Percentiles rank a stretch among this genome's conserved stretches.
Conservation (phyloP, 768 basidiomycete genomes). For the Phlebiopsis gigantea region DNA sequence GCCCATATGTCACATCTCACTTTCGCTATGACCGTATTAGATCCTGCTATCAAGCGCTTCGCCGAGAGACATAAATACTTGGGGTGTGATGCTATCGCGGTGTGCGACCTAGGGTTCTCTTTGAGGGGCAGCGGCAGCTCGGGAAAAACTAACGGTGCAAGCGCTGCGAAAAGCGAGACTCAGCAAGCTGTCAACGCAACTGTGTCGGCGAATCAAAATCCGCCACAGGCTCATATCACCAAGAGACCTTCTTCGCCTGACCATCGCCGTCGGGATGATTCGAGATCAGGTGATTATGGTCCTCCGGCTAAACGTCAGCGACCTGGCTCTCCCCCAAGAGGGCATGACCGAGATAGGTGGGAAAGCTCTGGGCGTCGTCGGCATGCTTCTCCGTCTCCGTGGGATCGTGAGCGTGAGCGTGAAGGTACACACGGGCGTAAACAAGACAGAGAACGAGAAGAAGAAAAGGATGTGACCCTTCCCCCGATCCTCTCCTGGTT, state of each 20-base stretch:
- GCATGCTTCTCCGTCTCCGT: constrained; percentile 36
- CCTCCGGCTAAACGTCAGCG: constrained; percentile 41
- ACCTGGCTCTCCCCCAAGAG: constrained; percentile 38
- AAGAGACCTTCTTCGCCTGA: constrained; percentile 30
- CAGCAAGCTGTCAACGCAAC: constrained; percentile 26
- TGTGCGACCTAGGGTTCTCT: constrained; percentile 82
- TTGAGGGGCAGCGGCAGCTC: constrained; percentile 26
- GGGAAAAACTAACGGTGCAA: constrained; percentile 15
- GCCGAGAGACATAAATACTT: constrained; percentile 82
- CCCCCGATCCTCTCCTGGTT: constrained; percentile 73
- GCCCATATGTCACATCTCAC: not conserved
- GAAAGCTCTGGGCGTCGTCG: constrained; percentile 25
- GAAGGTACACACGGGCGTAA: constrained; percentile 34
- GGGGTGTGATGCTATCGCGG: constrained; percentile 83
- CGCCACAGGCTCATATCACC: constrained; percentile 12
- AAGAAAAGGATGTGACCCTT: constrained; percentile 37
- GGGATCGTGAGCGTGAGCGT: constrained; percentile 43
- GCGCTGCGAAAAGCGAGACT: constrained; percentile 26
- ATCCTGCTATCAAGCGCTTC: constrained; percentile 86
- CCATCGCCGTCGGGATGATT: constrained; percentile 38
- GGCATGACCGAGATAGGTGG: constrained; percentile 43
- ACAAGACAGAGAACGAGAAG: constrained; percentile 37
- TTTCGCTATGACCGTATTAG: constrained; percentile 35
- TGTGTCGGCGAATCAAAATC: constrained; percentile 11
- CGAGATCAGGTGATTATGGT: constrained; percentile 26